Conservation (phyloP, 2,329 filamentous ascomycete genomes). For the Balansia obtecta region DNA sequence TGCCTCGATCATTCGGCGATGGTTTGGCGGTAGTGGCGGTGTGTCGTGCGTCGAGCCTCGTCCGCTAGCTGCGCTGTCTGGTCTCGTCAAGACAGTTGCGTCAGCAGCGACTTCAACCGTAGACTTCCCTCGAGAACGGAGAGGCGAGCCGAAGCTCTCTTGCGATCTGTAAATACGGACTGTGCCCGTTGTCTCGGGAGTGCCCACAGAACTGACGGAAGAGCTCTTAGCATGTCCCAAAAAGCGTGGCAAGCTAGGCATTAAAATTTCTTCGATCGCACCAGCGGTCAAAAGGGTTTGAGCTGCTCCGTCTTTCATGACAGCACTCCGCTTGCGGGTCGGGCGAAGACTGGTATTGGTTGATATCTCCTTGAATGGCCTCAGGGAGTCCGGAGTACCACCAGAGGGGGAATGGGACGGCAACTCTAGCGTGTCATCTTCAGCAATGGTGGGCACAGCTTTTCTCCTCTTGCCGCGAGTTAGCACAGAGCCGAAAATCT, state of each 20-base stretch:
- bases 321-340: slow-evolving; percentile 24
- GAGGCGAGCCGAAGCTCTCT: slow-evolving; percentile 35
- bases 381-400: slow-evolving; percentile 42
- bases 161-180: slow-evolving; percentile 34
- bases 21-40: slow-evolving; percentile 72
- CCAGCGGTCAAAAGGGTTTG: slow-evolving; percentile 78
- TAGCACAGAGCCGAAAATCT: slow-evolving; percentile 30
- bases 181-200: slow-evolving; percentile 25
- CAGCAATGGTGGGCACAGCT: slow-evolving; percentile 40
- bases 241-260: slow-evolving; percentile 21
- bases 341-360: slow-evolving; percentile 36
- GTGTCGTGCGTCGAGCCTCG: slow-evolving; percentile 27
- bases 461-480: slow-evolving; percentile 30
- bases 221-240: slow-evolving; percentile 23
- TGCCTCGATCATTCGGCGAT: slow-evolving; percentile 74
- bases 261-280: slow-evolving; percentile 66
- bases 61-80: slow-evolving; percentile 61
- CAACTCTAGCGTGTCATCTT: slow-evolving; percentile 51
- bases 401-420: slow-evolving; percentile 26
- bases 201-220: slow-evolving; percentile 23
- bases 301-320: slow-evolving; percentile 56
- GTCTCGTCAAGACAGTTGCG: slow-evolving; percentile 34
- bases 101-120: slow-evolving; percentile 28
- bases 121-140: slow-evolving; percentile 25
- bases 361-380: slow-evolving; percentile 51